Base-by-base conservation (phyloP, 169 alveolate species). In the Eimeria zaria region DNA sequence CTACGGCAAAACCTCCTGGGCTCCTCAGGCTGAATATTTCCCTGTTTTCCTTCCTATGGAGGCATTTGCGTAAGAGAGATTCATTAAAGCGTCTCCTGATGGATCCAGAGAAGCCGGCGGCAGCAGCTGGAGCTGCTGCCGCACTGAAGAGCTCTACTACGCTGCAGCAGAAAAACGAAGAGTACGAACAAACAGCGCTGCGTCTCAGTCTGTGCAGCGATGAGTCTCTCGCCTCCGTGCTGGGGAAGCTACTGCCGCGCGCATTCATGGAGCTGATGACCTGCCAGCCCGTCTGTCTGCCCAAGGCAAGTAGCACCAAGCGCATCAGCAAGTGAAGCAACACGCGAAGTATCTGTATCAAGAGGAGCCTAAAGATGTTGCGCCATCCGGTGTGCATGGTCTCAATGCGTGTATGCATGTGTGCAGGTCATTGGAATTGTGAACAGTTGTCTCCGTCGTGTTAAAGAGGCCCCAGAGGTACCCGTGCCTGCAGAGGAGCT, bases 171-270 rank as follows among this genome's bases (percentile, higher is more conserved):
- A 92, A 92, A 60, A 67, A 92, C 27, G 89, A 46, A 60, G 96
- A 92, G 85, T 92, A 80, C 39, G 96, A 92, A 60, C 84, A 92
- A 78, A 92, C 96, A 30, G 91, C 76, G 12, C 96, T 92, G 60
- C 96, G 96, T 8, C 96, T 92, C 73, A 92, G 91, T 33, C 91
- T 92, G 33, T 92, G 96, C 85, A 92, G 89, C 85, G 96, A 92
- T 60, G 96, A 76, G 60, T 67, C 91, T 36, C 62, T 92, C 16
- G 91, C 85, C 14, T 69, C 67, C 3, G 96, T 92, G 27, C 64
- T 92, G 41, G 60, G 39, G 27, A 92, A 92, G 96, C 96, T 92
- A 58, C 96, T 92, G 41, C 96, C 96, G 9, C 81, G 89, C 33
- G 96, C 85, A 58, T 11, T 92, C 16, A 16, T 83, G 55, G 96